These are phyloP conservation scores for Candida montana DNA, from an alignment of 805 yeast genomes.

Conservation along the genomic window DNA sequence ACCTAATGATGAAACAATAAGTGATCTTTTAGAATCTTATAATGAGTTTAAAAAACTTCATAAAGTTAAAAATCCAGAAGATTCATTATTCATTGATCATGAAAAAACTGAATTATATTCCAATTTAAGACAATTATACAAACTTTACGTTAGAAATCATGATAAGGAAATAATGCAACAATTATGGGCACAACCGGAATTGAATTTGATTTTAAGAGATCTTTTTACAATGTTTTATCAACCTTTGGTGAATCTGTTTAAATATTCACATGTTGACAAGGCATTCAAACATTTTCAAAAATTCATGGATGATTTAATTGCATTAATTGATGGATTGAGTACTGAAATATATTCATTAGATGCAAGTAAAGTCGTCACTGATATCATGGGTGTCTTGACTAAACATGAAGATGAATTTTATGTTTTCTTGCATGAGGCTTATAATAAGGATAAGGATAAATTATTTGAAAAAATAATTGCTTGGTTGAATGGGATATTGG, in stretches of 20 bases:
- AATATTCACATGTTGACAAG: conserved; percentile 57
- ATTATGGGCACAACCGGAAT: conserved; percentile 80
- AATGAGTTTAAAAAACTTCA: conserved; percentile 25
- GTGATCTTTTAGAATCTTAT: conserved; percentile 22
- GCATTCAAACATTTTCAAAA: conserved; percentile 59
- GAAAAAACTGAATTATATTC: conserved; percentile 35
- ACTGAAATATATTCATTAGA: conserved; percentile 47
- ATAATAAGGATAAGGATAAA: conserved; percentile 64
- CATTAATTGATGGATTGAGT: conserved; percentile 44
- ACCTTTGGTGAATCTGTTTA: conserved; percentile 66
- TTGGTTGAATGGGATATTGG: conserved; percentile 70
- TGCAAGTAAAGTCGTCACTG: conserved; percentile 60
- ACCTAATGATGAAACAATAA: conserved; percentile 13
- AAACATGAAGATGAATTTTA: conserved; percentile 71
- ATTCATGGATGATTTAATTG: conserved; percentile 63
- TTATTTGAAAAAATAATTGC: conserved; percentile 64
- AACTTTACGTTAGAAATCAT: conserved; percentile 55
- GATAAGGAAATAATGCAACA: conserved; percentile 74
- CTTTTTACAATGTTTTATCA: conserved; percentile 67
- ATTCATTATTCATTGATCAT: conserved; percentile 16
- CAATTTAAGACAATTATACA: conserved; percentile 56
- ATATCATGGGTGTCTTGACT: conserved; percentile 58
- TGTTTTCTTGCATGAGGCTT: conserved; percentile 75
- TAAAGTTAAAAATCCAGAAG: conserved; percentile 16
- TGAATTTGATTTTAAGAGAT: conserved; percentile 70